Percentiles rank a stretch among this genome's conserved stretches.
Evolutionary conservation across 164 flowering plant species (phyloP).

Genomic region (Magnolia sinica): DNA sequence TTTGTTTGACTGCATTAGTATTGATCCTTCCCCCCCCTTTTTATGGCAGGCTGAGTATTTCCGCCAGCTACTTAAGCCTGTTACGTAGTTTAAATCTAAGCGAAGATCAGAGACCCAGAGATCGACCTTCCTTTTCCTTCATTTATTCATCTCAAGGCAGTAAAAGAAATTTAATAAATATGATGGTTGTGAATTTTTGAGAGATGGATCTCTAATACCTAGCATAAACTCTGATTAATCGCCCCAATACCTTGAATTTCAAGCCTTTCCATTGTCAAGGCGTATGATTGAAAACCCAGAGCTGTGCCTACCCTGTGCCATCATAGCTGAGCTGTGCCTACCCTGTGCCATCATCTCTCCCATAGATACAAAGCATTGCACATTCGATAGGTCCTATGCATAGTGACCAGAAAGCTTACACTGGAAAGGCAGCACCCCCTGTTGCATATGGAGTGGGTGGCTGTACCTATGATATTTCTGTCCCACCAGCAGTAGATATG

Average conservation of each 20-base stretch:
- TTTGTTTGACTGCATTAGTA: neutral
- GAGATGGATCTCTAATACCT: constrained; percentile 17
- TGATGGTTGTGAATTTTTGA: constrained; percentile 17
- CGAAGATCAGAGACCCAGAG: constrained; percentile 11
- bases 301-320: neutral
- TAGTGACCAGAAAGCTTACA: constrained; percentile 35
- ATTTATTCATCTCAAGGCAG: constrained; percentile 10
- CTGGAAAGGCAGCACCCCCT: constrained; percentile 22
- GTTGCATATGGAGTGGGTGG: constrained; percentile 32
- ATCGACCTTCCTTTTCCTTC: constrained; percentile 14
- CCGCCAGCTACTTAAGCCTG: constrained; percentile 84
- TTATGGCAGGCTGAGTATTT: constrained; percentile 67
- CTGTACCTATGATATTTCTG: constrained; percentile 27
- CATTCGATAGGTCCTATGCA: constrained; percentile 30
- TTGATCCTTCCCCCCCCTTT: constrained; percentile 8
- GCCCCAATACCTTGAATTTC: constrained; percentile 17
- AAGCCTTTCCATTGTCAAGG: constrained; percentile 2
- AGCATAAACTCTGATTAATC: constrained; percentile 14
- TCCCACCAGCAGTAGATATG: constrained; percentile 26
- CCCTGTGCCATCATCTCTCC: constrained; percentile 6
- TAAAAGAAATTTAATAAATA: constrained; percentile 7
- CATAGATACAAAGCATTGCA: constrained; percentile 2
- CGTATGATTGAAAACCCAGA: constrained; percentile 1
- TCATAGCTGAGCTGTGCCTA: neutral
- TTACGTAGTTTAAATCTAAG: constrained; percentile 49